A percentile compares a stretch with the other conserved stretches of the same genome.
phyloP scores from a whole-genome alignment of 805 yeast genomes.

The Candida fluviatilis region DNA sequence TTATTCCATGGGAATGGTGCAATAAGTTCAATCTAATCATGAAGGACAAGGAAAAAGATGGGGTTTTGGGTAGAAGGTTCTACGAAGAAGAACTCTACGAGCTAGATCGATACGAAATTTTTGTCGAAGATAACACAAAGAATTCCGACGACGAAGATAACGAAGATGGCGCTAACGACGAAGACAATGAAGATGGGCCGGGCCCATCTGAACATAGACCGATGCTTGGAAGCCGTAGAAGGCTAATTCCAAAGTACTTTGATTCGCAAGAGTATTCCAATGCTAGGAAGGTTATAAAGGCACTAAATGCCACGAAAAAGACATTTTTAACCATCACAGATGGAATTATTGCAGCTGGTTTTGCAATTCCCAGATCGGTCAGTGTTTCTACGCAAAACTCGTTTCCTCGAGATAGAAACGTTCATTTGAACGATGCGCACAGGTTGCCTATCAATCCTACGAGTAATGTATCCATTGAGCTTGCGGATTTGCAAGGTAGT shows the following conservation, averaged over 20 bases:
- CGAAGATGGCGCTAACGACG: slow-evolving; percentile 6
- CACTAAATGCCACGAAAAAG: slow-evolving; percentile 25
- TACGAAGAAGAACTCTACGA: slow-evolving; percentile 61
- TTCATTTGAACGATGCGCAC: slow-evolving; percentile 6
- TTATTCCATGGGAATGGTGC: slow-evolving; percentile 84
- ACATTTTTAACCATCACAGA: slow-evolving; percentile 46
- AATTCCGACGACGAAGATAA: slow-evolving; percentile 16
- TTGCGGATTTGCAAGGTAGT: neutral
- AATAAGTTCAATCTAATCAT: slow-evolving; percentile 58
- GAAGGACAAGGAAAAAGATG: slow-evolving; percentile 59
- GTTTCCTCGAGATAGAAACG: slow-evolving; percentile 2
- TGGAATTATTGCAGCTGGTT: slow-evolving; percentile 51
- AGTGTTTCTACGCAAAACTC: slow-evolving; percentile 24
- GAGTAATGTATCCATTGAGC: slow-evolving; percentile 1
- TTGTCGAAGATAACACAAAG: slow-evolving; percentile 29
- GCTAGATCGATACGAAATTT: slow-evolving; percentile 35
- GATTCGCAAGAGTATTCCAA: neutral
- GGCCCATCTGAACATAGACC: neutral
- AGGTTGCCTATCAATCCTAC: slow-evolving; percentile 2
- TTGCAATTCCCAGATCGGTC: slow-evolving; percentile 53
- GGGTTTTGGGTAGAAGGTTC: slow-evolving; percentile 70
- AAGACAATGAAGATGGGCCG: slow-evolving; percentile 4
- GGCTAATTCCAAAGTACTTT: neutral
- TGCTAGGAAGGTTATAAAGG: slow-evolving; percentile 4
- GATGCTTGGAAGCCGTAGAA: neutral